These are phyloP conservation scores for Ustulina deusta DNA, from an alignment of 2,329 filamentous ascomycete genomes.

Conservation along the genomic window DNA sequence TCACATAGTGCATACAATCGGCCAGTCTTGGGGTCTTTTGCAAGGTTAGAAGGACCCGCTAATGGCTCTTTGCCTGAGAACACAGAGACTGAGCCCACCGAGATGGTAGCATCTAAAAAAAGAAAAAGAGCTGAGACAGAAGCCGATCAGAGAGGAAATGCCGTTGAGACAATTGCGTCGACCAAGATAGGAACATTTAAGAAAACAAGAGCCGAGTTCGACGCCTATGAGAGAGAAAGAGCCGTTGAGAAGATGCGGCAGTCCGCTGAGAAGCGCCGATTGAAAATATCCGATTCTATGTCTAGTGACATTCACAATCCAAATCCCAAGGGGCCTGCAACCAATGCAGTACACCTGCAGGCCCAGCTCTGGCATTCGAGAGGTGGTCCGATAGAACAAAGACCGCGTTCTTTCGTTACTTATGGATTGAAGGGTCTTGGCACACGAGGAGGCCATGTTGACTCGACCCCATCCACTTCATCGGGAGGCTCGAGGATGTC, in stretches of 20 bases:
- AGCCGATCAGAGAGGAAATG: constrained; percentile 30
- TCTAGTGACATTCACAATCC: constrained; percentile 33
- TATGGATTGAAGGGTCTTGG: constrained; percentile 33
- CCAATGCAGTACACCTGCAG: constrained; percentile 17
- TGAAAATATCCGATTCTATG: constrained; percentile 42
- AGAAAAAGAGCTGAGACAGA: constrained; percentile 26
- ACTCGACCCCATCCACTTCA: neutral
- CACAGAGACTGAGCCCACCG: neutral
- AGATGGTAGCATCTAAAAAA: constrained; percentile 9
- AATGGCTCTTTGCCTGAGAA: neutral
- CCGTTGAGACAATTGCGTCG: constrained; percentile 12
- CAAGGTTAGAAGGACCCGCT: constrained; percentile 9
- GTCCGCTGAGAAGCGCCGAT: neutral
- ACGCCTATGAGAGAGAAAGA: constrained; percentile 32
- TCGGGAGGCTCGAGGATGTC: neutral
- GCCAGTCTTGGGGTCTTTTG: constrained; percentile 43
- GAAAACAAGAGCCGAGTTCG: too few relatives aligned
- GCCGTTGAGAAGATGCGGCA: constrained; percentile 13
- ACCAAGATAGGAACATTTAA: neutral
- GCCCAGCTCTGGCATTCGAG: constrained; percentile 7
- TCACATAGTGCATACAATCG: constrained; percentile 49
- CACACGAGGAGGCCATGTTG: neutral
- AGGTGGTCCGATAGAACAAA: constrained; percentile 39
- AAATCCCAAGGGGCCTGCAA: constrained; percentile 9
- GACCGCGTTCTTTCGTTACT: constrained; percentile 34